Evolutionary conservation across 176 grass and related monocot genomes (phyloP).

Genomic region (Aegilops sharonensis): DNA sequence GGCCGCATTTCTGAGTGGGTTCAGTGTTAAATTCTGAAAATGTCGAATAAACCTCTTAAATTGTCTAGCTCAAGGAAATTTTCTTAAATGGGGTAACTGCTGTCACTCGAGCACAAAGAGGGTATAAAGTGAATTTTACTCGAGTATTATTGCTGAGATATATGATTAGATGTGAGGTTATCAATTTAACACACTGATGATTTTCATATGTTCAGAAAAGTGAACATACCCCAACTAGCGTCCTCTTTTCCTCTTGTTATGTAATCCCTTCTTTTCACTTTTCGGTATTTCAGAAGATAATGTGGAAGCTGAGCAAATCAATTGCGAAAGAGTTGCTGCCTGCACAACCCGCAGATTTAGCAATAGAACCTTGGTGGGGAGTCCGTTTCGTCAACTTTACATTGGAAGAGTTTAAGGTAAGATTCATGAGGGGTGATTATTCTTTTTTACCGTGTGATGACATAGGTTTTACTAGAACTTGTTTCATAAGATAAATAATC

Average conservation of each 20-base stretch:
- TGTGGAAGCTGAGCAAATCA: constrained; percentile 99
- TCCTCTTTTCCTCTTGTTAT: constrained; percentile 27
- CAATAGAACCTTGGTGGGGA: constrained; percentile 94
- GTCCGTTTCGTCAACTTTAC: constrained; percentile 97
- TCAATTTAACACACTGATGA: neutral
- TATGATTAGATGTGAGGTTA: neutral
- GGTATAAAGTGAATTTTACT: neutral
- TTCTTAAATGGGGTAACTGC: neutral
- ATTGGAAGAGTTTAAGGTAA: constrained; percentile 96
- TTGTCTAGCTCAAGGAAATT: neutral
- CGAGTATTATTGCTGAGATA: neutral
- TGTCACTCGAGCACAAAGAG: neutral
- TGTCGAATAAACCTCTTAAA: neutral
- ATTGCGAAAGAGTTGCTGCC: constrained; percentile 96
- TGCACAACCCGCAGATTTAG: constrained; percentile 58
- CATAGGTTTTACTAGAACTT: neutral
- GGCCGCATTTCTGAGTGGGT: neutral
- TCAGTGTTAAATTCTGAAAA: neutral
- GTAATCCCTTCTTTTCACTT: constrained; percentile 19
- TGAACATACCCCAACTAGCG: neutral
- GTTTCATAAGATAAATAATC: constrained; percentile 6
- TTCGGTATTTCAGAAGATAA: constrained; percentile 67
- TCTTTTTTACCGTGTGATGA: neutral
- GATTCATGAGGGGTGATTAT: neutral
- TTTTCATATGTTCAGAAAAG: neutral